Base-by-base conservation (phyloP, 176 grass and related monocot species). In the Alopecurus myosuroides region DNA sequence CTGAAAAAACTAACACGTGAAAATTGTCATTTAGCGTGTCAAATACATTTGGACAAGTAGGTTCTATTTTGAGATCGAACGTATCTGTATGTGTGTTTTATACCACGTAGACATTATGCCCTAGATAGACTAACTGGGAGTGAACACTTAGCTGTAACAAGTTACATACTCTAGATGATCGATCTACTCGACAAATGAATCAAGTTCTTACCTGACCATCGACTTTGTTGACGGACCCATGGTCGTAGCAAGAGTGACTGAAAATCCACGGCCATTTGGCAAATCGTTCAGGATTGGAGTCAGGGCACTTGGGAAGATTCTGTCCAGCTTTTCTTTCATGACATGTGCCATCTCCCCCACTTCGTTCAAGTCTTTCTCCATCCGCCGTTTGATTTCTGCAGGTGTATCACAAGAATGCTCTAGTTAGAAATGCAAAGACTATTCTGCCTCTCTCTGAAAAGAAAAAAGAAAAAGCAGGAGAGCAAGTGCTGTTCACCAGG, bases 171-270 rank as follows among this genome's bases (percentile, higher is more conserved):
- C 29, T 33, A 40, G 18, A 69, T 55, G 11, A 29, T 44, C 35
- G 22, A 28, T 55, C 14, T 23, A 20, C 2, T 73, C 5, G 53
- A 78, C 5, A 58, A 72, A 85, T 35, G 31, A 19, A 42, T 50
- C 20, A 76, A 65, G n/a, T 75, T 52, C 81, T 82, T 69, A 94
- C 92, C 30, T 64, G 37, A 73, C 85, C 81, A 87, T 86, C 4
- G 87, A 85, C 80, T 91, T 91, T 73, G 92, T 92, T 55, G 95
- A 91, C 29, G 89, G 86, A 65, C 93, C 89, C 6, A 94, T 45
- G 70, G 41, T 46, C 76, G 18, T 22, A 19, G 31, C 30, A 9
- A 11, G 50, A 81, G 25, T 20, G 23, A 56, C 5, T 12, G 37
- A 10, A 64, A 13, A 41, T 39, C 40, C 40, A 46, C 42, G 70